Evolutionary conservation across 345 rosid genomes (phyloP).

Genomic region (Euphorbia peplus): DNA sequence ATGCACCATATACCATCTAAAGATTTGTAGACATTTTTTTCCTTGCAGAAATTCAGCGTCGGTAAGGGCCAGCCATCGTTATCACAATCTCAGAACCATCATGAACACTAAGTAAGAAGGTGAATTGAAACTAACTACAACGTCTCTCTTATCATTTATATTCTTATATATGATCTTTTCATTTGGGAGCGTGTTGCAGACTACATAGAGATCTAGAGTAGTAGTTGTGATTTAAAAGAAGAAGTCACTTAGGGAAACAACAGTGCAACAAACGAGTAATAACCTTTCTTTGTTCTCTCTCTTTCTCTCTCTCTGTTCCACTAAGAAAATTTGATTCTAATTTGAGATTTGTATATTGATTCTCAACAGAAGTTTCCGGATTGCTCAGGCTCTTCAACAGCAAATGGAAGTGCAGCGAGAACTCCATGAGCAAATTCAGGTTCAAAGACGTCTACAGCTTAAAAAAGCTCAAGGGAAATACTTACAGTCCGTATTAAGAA

Average conservation of each 20-base stretch:
- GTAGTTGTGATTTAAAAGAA: not conserved
- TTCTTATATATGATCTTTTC: conserved; percentile 3
- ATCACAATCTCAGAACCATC: conserved; percentile 20
- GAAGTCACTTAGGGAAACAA: conserved; percentile 34
- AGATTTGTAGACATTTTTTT: no score
- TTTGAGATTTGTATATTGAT: conserved; percentile 22
- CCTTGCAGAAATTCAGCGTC: conserved; percentile 77
- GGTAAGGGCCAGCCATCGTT: conserved; percentile 57
- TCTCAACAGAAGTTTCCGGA: conserved; percentile 53
- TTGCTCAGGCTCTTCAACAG: conserved; percentile 74
- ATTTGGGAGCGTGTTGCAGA: conserved; percentile 34
- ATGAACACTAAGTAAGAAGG: conserved; percentile 40
- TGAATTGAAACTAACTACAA: not conserved
- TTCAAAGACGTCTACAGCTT: conserved; percentile 88
- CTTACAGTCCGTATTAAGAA: conserved; percentile 68
- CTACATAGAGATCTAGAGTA: conserved; percentile 34
- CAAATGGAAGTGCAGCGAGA: conserved; percentile 94
- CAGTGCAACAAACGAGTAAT: conserved; percentile 59
- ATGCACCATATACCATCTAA: no score
- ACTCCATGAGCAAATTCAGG: conserved; percentile 95
- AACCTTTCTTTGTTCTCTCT: conserved; percentile 20
- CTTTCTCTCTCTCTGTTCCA: conserved; percentile 13
- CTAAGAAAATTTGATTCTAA: conserved; percentile 4
- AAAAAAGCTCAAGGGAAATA: conserved; percentile 98
- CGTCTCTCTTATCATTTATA: not conserved